Base-by-base conservation (phyloP, 2,329 filamentous ascomycete genomes). In the Chrysosphaeria jannelii region DNA sequence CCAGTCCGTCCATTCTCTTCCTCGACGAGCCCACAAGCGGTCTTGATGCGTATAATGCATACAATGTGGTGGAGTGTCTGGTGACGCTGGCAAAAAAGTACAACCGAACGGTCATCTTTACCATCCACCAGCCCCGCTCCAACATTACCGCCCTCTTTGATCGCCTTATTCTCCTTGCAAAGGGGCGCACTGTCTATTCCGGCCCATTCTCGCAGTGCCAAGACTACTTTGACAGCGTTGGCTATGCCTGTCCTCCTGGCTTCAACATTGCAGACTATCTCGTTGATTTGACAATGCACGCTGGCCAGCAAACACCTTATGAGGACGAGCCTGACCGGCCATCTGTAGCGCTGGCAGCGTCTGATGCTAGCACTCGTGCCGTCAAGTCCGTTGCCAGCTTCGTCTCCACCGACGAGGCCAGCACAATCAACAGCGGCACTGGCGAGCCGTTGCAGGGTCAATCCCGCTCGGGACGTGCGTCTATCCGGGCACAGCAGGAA, bases 181-280 rank as follows among this genome's bases (percentile, higher is more conserved):
- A 76, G 33, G 85, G 85, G 13, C 68, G 68, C 35, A 71, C 75
- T 1, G 85, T 97, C 6, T 97, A 88, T 42, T 93, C 85, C 3
- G 85, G 85, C 1, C 74, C 76, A 1, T 89, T 93, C 40, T 51
- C 60, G 2, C 66, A 66, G 32, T 97, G 85, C 39, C 85, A 97
- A 41, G 51, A 61, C 11, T 97, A 91, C 40, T 97, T 97, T 35
- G 76, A 91, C 37, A 57, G 64, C 22, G 67, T 90, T 29, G 88
- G 85, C 20, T 97, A 91, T 41, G 53, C 71, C 23, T 97, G 88
- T 38, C 85, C 85, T 8, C 70, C 79, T 13, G 88, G 88, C 3
- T 97, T 93, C 57, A 97, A 97, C 37, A 93, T 97, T 43, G 85
- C 85, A 4, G 85, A 97, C 41, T 97, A 91, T 38, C 59, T 97